Conservation (phyloP, 2,329 filamentous ascomycete species). For the Trichoderma sp. region DNA sequence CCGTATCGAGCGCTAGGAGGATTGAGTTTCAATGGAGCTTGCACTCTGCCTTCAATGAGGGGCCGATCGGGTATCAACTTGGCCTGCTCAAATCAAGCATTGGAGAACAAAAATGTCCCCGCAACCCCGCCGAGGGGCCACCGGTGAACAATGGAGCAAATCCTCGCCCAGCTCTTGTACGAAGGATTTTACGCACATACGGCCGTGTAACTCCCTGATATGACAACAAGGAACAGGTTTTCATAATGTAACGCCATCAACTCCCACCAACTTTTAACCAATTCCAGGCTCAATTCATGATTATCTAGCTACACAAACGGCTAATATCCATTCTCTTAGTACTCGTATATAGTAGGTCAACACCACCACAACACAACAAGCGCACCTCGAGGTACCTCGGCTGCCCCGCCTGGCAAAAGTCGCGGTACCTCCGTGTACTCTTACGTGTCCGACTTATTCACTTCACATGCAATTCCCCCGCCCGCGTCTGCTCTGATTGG, state of each 20-base stretch:
- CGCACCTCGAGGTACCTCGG: background rate
- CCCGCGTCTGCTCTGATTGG: background rate
- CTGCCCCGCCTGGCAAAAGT: background rate
- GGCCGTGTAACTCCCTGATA: background rate
- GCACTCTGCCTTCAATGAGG: background rate
- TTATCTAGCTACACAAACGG: background rate
- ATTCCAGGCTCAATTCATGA: background rate
- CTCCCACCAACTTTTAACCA: background rate
- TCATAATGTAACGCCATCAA: background rate
- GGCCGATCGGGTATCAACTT: background rate
- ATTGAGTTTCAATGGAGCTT: background rate
- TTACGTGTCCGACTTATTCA: background rate
- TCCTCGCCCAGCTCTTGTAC: background rate
- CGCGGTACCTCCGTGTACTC: background rate
- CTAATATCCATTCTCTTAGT: background rate
- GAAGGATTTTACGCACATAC: background rate
- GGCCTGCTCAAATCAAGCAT: background rate
- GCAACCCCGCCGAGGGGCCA: background rate
- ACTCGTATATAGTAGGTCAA: background rate
- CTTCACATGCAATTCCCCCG: slow-evolving; percentile 11
- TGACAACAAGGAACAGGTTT: background rate
- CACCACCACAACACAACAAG: background rate
- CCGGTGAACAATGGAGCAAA: background rate
- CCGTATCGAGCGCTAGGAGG: background rate
- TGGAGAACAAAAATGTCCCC: background rate